Evolutionary conservation across 805 yeast species (phyloP).

Genomic region (Lachancea sp.): DNA sequence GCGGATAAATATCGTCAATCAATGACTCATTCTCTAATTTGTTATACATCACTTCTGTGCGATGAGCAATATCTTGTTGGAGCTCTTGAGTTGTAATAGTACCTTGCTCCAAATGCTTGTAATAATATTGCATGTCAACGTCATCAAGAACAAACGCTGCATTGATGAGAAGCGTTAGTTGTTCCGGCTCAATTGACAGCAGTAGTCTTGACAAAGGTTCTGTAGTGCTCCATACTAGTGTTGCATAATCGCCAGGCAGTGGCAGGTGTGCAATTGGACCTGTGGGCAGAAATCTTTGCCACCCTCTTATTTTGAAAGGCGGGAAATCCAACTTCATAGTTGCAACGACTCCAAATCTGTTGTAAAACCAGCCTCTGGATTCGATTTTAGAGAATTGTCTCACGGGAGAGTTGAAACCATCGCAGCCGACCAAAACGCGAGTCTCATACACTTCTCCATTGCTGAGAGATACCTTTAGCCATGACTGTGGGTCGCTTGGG

Average conservation of each 20-base stretch:
- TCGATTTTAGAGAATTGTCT: conserved; percentile 73
- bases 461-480: conserved; percentile 72
- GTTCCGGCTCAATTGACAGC: conserved; percentile 48
- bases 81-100: conserved; percentile 40
- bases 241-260: conserved; percentile 77
- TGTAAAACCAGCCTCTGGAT: conserved; percentile 88
- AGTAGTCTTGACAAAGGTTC: conserved; percentile 65
- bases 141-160: conserved; percentile 80
- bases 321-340: conserved; percentile 70
- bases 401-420: conserved; percentile 92
- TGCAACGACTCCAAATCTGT: conserved; percentile 88
- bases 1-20: conserved; percentile 59
- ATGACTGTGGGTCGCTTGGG: conserved; percentile 39
- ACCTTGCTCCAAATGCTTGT: conserved; percentile 33
- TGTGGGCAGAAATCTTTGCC: conserved; percentile 86
- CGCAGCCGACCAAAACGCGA: conserved; percentile 86
- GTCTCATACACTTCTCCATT: conserved; percentile 61
- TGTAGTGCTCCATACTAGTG: conserved; percentile 88
- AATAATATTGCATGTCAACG: conserved; percentile 70
- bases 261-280: conserved; percentile 95
- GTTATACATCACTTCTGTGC: conserved; percentile 37
- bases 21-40: conserved; percentile 35
- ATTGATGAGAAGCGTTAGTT: conserved; percentile 66
- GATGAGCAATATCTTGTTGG: conserved; percentile 66
- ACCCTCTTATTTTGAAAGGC: conserved; percentile 66